Conservation (phyloP, 2,329 filamentous ascomycete genomes). For the Monosporascus sp. region DNA sequence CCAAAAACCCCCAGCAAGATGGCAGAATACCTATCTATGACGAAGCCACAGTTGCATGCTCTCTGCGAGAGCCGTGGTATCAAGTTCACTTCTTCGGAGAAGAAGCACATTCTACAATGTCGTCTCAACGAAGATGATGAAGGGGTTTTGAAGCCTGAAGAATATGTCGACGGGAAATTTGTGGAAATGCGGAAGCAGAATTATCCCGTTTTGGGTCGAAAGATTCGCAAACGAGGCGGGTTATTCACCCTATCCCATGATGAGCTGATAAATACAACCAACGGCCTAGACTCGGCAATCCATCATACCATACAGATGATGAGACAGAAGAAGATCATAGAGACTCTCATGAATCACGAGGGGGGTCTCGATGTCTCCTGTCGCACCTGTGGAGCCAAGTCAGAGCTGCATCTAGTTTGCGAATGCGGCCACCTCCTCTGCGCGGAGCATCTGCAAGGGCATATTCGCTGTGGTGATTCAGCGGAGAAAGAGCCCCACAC, state of each 20-base stretch:
- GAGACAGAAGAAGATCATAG: conserved; percentile 9
- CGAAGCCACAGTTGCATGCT: background rate
- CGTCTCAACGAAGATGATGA: background rate
- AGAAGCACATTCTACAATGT: background rate
- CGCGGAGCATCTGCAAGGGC: conserved; percentile 3
- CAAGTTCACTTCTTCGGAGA: background rate
- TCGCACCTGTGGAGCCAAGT: conserved; percentile 8
- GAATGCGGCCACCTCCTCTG: conserved; percentile 26
- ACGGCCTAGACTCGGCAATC: conserved; percentile 9
- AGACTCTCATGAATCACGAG: conserved; percentile 1
- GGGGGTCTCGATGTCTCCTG: background rate
- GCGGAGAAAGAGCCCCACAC: background rate
- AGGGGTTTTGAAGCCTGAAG: background rate
- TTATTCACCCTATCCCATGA: conserved; percentile 15
- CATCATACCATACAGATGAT: conserved; percentile 7
- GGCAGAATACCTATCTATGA: background rate
- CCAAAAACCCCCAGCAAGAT: background rate
- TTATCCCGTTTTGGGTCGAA: background rate
- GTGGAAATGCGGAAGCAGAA: background rate
- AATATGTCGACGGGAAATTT: background rate
- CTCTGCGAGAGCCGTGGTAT: background rate
- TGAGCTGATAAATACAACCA: conserved; percentile 11
- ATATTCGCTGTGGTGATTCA: conserved; percentile 11
- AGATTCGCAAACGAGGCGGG: conserved; percentile 9
- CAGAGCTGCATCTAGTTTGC: conserved; percentile 12